phyloP scores from a whole-genome alignment of 2,329 filamentous ascomycete genomes.

The Stenocarpella maydis region DNA sequence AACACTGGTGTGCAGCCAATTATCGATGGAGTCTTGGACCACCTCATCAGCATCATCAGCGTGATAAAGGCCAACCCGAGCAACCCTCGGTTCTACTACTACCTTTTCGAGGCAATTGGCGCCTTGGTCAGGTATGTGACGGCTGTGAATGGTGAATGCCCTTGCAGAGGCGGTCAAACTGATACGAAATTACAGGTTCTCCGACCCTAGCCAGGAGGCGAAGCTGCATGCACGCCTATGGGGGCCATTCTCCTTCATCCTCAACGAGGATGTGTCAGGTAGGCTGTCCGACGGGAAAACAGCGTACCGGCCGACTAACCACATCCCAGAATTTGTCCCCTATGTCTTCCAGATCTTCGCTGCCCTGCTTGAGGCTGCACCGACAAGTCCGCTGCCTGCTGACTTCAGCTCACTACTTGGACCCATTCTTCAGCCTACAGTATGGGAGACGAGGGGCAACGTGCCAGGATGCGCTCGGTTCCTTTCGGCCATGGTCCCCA shows the following conservation, averaged over 20 bases:
- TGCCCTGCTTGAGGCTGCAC: slow-evolving; percentile 86
- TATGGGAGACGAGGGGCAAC: slow-evolving; percentile 94
- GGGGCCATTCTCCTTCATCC: slow-evolving; percentile 80
- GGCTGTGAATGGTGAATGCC: not conserved
- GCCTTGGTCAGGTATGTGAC: slow-evolving; percentile 75
- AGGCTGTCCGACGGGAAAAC: slow-evolving; percentile 39
- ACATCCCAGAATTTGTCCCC: slow-evolving; percentile 80
- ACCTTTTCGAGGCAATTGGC: slow-evolving; percentile 93
- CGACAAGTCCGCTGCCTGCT: slow-evolving; percentile 77
- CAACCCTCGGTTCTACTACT: slow-evolving; percentile 98
- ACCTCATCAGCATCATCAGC: slow-evolving; percentile 88
- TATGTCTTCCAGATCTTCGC: slow-evolving; percentile 97
- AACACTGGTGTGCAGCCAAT: slow-evolving; percentile 80
- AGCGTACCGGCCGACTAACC: slow-evolving; percentile 42
- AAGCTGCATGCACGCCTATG: slow-evolving; percentile 85
- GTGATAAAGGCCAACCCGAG: slow-evolving; percentile 95
- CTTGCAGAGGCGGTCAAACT: not conserved
- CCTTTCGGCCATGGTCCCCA: slow-evolving; percentile 82
- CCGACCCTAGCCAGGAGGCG: slow-evolving; percentile 70
- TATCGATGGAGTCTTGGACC: slow-evolving; percentile 79
- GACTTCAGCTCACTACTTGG: slow-evolving; percentile 82
- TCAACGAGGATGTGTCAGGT: slow-evolving; percentile 84
- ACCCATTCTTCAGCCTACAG: slow-evolving; percentile 78
- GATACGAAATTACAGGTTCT: slow-evolving; percentile 59
- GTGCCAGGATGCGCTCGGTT: slow-evolving; percentile 90